Base-by-base conservation (phyloP, 2,329 filamentous ascomycete species). In the Escovopsis sp. region DNA sequence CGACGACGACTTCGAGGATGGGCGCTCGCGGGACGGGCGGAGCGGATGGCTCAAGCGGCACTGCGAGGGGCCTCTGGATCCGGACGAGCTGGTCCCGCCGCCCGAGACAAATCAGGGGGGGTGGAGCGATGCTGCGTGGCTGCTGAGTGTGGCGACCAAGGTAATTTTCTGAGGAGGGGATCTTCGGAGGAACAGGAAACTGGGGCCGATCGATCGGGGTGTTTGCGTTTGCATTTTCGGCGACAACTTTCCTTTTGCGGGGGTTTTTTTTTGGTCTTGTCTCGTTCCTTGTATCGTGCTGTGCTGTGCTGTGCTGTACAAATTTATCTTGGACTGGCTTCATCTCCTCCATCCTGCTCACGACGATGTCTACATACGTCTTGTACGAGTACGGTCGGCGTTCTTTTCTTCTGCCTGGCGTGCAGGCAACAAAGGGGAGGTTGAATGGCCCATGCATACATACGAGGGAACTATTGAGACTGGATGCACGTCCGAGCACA, bases 71-170 rank as follows among this genome's bases (percentile, higher is more conserved):
- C 56, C 66, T 41, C 58, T 63, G 3, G 61, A 55, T 28, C 55
- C 64, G 0, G 63, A 68, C 39, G 68, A 72, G 39, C 59, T 59
- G 9, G 60, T 77, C 54, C 72, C 54, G 30, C 62, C 66, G 9
- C 63, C 64, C 40, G 68, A 67, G 36, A 62, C 66, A 8, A 69
- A 80, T 41, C 69, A 74, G 36, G 75, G 74, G 12, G 71, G 70
- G 8, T 82, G 77, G 78, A 69, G 73, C 45, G 79, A 82, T 57
- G 78, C 77, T 26, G 76, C 76, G 12, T 83, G 78, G 79, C 58
- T 83, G 38, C 59, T 82, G 43, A 78, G 70, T 48, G 75, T 82
- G 48, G 78, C 77, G 10, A 70, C 71, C 26, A 78, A 75, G 53
- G 72, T 79, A 37, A 62, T 79, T 50, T 65, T 78, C 48, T 77